Conservation (phyloP, 2,329 filamentous ascomycete species). For the Penicillium sp. region DNA sequence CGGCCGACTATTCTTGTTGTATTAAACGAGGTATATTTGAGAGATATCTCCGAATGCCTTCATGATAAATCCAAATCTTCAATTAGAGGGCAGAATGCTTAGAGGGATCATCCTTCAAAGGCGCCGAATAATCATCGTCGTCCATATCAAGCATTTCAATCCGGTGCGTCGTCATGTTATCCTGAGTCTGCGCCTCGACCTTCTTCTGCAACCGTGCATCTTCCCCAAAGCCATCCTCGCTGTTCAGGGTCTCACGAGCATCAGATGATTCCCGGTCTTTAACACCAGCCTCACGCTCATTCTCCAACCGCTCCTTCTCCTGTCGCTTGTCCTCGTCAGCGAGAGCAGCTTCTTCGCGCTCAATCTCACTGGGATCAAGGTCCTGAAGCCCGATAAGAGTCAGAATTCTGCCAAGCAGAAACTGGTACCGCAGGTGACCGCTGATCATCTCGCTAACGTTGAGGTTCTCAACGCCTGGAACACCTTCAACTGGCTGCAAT, state of each 20-base stretch:
- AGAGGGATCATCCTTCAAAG: constrained; percentile 17
- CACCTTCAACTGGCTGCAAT: constrained; percentile 66
- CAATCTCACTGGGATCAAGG: constrained; percentile 51
- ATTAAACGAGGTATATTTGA: neutral
- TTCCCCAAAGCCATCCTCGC: constrained; percentile 25
- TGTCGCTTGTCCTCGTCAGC: constrained; percentile 41
- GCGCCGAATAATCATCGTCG: constrained; percentile 21
- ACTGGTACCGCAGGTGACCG: constrained; percentile 70
- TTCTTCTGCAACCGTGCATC: constrained; percentile 31
- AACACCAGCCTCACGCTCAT: constrained; percentile 32
- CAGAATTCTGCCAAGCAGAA: constrained; percentile 66
- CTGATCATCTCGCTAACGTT: constrained; percentile 65
- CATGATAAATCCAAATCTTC: neutral
- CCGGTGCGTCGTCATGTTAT: constrained; percentile 25
- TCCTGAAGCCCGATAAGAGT: constrained; percentile 69
- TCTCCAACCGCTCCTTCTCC: constrained; percentile 35
- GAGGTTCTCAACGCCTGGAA: constrained; percentile 60
- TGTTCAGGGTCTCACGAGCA: constrained; percentile 22
- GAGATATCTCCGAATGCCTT: too few species aligned
- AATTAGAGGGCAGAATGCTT: constrained; percentile 21
- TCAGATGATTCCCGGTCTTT: constrained; percentile 17
- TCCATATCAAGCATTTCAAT: constrained; percentile 25
- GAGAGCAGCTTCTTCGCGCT: constrained; percentile 46
- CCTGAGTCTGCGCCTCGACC: constrained; percentile 31
- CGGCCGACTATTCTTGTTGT: neutral